Evolutionary conservation across 2,329 filamentous ascomycete genomes (phyloP), one percentile per base, ranked within the genome.

Genomic region (Diaporthe australafricana): DNA sequence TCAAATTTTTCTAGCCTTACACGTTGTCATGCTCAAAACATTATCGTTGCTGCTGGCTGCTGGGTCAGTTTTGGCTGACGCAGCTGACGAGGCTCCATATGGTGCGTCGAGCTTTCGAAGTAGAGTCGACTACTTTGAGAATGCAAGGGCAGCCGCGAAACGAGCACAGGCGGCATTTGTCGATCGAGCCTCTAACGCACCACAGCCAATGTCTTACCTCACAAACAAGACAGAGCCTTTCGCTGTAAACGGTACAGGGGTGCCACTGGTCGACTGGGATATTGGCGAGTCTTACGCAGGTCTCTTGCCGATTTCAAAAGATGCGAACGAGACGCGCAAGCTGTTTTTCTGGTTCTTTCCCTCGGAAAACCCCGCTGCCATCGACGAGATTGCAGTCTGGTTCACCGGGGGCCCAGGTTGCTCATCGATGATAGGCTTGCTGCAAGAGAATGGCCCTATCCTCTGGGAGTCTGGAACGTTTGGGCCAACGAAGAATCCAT

Each of bases 391-490:
- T 52, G 81, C 90, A 1, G 90, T 92, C 56, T 93, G 87, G 87
- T 80, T 87, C 40, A 91, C 90, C 72, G 89, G 89, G 1, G 84
- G 84, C 8, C 86, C 86, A 22, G 86, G 85, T n/a, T 88, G 85
- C 74, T 83, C 82, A 57, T 92, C 89, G 3, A 84, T 93, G 11
- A 85, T 89, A 74, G 92, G 91, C 11, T 83, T 94, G 1, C 79
- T 95, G 12, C 91, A 92, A 60, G 92, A 94, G 76, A 94, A 93
- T 75, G 92, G 93, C 0, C 91, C 92, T 0, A 91, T 93, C 77
- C 72, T 86, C 3, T 93, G 91, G 90, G 87, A 91, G 77, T 84
- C 88, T 8, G 93, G 93, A 27, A 94, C 91, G 0, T 86, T 85
- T 60, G 84, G 85, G 4, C 91, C 92, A 0, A 84, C 89, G 0